Evolutionary conservation across 257 asterid species (phyloP), one percentile per base, ranked within the genome.

Genomic region (Jacaranda copaia): DNA sequence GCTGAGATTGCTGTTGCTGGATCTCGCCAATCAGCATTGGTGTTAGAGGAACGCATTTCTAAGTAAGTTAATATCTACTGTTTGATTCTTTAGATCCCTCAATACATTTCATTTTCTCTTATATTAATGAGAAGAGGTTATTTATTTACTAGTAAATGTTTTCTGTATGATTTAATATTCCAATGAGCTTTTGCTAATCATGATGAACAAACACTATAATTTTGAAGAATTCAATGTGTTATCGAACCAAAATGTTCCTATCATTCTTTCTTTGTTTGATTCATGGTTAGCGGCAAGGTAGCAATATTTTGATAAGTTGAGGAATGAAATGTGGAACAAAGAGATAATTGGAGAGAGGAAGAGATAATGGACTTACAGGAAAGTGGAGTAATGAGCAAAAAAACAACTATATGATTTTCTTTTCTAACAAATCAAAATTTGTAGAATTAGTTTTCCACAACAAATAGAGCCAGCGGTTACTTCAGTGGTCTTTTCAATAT

Each of bases 31-130:
- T 67, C 94, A 16, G 68, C 86, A 25, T 76, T 82, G 5, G 89
- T 88, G 69, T 19, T 95, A 77, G 88, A 85, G 86, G 88, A 85
- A 61, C 98, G 98, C 71, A 87, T 92, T 86, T 65, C 80, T 35
- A 92, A 81, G 99, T 95, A 85, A 88, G 96, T 88, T 40, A 53
- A 59, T 25, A 16, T 49, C 52, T 70, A 38, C 77, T 79, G 57
- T 63, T 61, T 76, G 35, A 3, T 75, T 51, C 57, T 73, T 77
- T 43, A 53, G 8, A 14, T 60, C 19, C 68, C 73, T 51, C 1
- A 13, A 13, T 16, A 7, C 53, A 36, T 73, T 64, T 6, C 49
- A 6, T 52, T 65, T 16, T 42, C 14, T 46, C 32, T 32, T 53
- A 8, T 43, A 64, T 74, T 42, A 58, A 48, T 46, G 51, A 14